Base-by-base conservation (phyloP, 179 eudicot species). In the Patellifolia procumbens region DNA sequence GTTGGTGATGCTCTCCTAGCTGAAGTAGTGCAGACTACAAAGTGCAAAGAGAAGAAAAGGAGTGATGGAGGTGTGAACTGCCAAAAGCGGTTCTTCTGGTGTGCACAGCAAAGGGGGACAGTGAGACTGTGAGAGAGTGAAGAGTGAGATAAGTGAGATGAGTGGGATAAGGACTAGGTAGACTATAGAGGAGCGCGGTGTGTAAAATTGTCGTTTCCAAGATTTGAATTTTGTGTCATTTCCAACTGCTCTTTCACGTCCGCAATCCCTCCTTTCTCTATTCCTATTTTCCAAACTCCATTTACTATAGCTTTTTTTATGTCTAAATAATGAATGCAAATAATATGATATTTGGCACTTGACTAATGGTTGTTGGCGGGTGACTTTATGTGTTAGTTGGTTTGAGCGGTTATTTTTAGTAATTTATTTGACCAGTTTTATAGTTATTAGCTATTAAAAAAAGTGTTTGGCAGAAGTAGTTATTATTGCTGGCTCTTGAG, bases 181-280 rank as follows among this genome's bases (percentile, higher is more conserved):
- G 37, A 65, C 16, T 26, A 29, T 15, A 42, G 43, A 39, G 51
- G 49, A 51, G 51, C 51, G 70, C 70, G 70, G 70, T n/a, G 48
- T 66, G n/a, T 6, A 9, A 16, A 19, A 22, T 66, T 66, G 70
- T 66, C 51, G 29, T 66, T 66, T 66, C 42, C 24, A 20, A 35
- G 34, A 11, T 2, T 62, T 62, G 16, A 32, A 62, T 17, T 32
- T 62, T 62, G 34, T 32, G 67, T 62, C 13, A 16, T 62, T 62
- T 62, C 12, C 8, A 62, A 62, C 43, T 62, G 9, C 12, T 22
- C 4, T 62, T 62, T 62, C 43, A 32, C 43, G 67, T 62, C 67
- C 67, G 45, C 11, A 62, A 32, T 17, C 63, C 63, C 63, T 22
- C 56, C 9, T 59, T 59, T 16, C 63, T 26, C 45, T 37, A 5